A percentile compares a stretch with the other conserved stretches of the same genome.
Conservation (phyloP, 2,329 filamentous ascomycete genomes). For the Colletotrichum sp. region DNA sequence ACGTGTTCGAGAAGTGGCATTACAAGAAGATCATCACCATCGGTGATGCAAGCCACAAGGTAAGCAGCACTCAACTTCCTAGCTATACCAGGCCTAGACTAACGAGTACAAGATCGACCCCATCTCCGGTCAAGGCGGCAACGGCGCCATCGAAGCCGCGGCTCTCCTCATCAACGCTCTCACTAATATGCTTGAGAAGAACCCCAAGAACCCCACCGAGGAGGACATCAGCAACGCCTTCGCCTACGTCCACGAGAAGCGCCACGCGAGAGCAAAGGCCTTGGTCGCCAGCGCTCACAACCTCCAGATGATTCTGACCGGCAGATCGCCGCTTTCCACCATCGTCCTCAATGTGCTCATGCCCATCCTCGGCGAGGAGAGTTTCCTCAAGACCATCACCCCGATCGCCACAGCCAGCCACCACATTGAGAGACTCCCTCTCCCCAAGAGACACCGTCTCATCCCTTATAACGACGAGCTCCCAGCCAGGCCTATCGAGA, state of each 20-base stretch:
- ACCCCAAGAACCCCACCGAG: background rate
- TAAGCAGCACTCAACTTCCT: background rate
- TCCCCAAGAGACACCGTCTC: background rate
- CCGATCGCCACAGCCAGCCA: background rate
- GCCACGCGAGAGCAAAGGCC: background rate
- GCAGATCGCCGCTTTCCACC: background rate
- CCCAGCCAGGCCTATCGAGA: background rate
- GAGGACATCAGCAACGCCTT: background rate
- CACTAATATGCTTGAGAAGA: background rate
- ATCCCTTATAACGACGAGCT: slow-evolving; percentile 4
- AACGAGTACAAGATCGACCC: slow-evolving; percentile 22
- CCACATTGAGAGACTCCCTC: background rate
- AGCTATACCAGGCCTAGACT: background rate
- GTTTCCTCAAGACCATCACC: background rate
- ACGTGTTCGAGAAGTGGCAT: slow-evolving; percentile 41
- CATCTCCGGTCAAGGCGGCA: slow-evolving; percentile 27
- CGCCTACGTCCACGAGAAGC: slow-evolving; percentile 2
- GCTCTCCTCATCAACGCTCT: slow-evolving; percentile 24
- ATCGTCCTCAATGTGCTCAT: background rate
- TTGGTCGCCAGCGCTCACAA: background rate
- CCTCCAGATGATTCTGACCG: background rate
- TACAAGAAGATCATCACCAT: slow-evolving; percentile 40
- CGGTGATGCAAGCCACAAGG: slow-evolving; percentile 47
- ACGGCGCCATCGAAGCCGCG: slow-evolving; percentile 27
- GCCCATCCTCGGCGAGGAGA: background rate